Conservation (phyloP, 345 rosid species). For the Aquilaria sinensis region DNA sequence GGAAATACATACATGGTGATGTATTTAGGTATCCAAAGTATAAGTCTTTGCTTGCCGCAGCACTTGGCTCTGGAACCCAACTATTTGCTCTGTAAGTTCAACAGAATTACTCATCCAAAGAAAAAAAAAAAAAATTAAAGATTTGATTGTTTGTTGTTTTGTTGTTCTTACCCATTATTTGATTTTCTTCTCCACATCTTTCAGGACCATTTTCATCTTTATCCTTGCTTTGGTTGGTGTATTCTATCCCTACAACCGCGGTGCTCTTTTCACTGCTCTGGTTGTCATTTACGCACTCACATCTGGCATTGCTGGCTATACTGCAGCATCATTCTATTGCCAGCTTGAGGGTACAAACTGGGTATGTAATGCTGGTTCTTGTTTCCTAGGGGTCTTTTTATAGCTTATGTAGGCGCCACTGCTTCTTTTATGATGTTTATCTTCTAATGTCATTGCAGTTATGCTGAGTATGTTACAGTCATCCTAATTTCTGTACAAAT, state of each 20-base stretch:
- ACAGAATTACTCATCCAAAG: not conserved
- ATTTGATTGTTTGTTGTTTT: not conserved
- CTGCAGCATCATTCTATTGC: slow-evolving; percentile 39
- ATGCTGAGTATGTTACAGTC: not conserved
- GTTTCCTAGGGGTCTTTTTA: not conserved
- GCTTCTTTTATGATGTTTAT: not conserved
- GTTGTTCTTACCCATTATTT: not conserved
- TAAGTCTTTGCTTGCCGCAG: slow-evolving; percentile 47
- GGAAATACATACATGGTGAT: slow-evolving; percentile 56
- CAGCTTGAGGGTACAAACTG: slow-evolving; percentile 50
- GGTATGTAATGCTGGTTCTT: slow-evolving; percentile 16
- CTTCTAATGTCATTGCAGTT: not conserved
- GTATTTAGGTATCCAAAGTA: slow-evolving; percentile 42
- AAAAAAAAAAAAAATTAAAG: not conserved
- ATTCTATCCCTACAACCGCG: slow-evolving; percentile 51
- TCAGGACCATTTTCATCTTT: slow-evolving; percentile 35
- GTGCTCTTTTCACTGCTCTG: slow-evolving; percentile 44
- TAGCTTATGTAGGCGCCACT: too few relatives aligned
- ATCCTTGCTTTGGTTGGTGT: slow-evolving; percentile 46
- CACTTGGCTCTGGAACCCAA: slow-evolving; percentile 50
- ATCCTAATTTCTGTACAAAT: not conserved
- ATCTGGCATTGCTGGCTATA: slow-evolving; percentile 50
- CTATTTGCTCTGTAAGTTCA: slow-evolving; percentile 41
- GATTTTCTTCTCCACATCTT: slow-evolving; percentile 3
- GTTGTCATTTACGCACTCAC: slow-evolving; percentile 55